Base-by-base conservation (phyloP, 495 filamentous ascomycete species). In the Physcia stellaris region DNA sequence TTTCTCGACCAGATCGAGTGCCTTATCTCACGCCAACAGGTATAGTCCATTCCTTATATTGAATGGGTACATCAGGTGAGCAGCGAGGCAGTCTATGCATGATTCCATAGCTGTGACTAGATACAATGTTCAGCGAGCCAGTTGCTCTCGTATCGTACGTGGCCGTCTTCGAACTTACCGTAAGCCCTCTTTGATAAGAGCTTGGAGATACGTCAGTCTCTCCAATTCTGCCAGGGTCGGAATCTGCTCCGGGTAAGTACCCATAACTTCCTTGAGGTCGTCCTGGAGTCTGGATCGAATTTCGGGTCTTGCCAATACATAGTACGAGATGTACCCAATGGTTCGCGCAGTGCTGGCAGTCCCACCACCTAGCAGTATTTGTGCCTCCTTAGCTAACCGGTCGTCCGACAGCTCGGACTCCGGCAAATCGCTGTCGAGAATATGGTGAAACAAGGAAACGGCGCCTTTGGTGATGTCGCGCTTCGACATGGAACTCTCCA, bases 121-220 rank as follows among this genome's bases (percentile, higher is more conserved):
- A 16, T 19, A 21, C 12, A 7, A 1, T 28, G 26, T 20, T 9
- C 11, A 16, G 16, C 18, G 36, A 29, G 20, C 13, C 23, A 39
- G 15, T 24, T 26, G 36, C 13, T 7, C 13, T 24, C 20, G 24
- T 19, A 6, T 15, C n/a, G 26, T 4, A 35, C 19, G 27, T 41
- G 24, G 27, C 5, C 4, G 38, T 20, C 15, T 9, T 7, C 9
- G 34, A 34, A 28, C 13, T 19, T 39, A 52, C 52, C 55, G 46
- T 16, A 56, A 39, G n/a, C 54, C 42, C 41, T 62, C 58, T 40
- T 63, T 58, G 40, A 60, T 52, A 6, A 61, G 29, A 4, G 59
- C 57, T 16, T 50, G 50, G 4, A 61, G 39, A 22, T 58, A 60
- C 1, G 53, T 49, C 20, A 56, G 20, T 18, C 40, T 42, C 34